Evolutionary conservation across 2,329 filamentous ascomycete species (phyloP).

Genomic region (Diplodia intermedia): DNA sequence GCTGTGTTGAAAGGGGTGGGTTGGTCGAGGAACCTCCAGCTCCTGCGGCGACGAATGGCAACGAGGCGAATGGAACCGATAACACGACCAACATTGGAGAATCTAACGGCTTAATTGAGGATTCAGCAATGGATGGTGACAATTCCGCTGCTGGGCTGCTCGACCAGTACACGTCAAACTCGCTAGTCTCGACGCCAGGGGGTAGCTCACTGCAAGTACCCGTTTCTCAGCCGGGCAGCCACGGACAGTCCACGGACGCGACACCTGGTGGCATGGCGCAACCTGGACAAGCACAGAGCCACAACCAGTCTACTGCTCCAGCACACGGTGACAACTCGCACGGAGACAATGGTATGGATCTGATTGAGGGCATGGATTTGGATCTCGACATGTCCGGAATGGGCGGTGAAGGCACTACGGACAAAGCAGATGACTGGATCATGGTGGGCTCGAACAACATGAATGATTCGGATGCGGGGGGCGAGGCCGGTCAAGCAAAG

Average conservation of each 20-base stretch:
- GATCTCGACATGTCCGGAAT: conserved; percentile 66
- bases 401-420: conserved; percentile 46
- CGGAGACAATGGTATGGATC: conserved; percentile 42
- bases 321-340: conserved; percentile 39
- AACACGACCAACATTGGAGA: conserved; percentile 35
- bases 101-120: conserved; percentile 25
- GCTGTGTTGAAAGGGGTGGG: conserved; percentile 79
- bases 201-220: conserved; percentile 64
- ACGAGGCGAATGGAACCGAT: conserved; percentile 22
- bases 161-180: conserved; percentile 71
- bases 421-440: conserved; percentile 44
- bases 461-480: background rate
- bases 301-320: conserved; percentile 25
- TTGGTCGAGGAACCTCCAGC: conserved; percentile 62
- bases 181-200: conserved; percentile 65
- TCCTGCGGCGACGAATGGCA: conserved; percentile 42
- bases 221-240: conserved; percentile 57
- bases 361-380: conserved; percentile 43
- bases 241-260: conserved; percentile 59
- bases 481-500: conserved; percentile 37
- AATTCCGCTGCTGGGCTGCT: conserved; percentile 65
- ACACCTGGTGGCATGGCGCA: conserved; percentile 34
- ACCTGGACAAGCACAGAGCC: background rate
- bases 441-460: conserved; percentile 38
- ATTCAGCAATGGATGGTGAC: conserved; percentile 42